Conservation (phyloP, 75 land plant species). For the Picea glauca region DNA sequence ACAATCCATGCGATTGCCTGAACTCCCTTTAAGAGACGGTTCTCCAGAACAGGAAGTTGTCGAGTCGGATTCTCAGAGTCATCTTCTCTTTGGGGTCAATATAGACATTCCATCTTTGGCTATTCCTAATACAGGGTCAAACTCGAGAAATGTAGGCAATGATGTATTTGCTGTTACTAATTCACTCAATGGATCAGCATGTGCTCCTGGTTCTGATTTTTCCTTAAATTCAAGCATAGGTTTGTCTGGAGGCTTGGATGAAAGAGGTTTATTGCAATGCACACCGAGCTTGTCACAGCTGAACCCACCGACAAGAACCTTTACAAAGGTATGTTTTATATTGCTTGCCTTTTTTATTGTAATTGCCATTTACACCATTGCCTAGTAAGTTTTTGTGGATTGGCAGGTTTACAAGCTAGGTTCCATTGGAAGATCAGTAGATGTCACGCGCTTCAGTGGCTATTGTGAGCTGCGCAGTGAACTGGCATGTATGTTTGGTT, state of each 20-base stretch:
- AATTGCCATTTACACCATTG: too few species aligned
- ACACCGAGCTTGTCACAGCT: constrained; percentile 37
- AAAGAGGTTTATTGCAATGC: constrained; percentile 42
- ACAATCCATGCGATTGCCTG: constrained; percentile 34
- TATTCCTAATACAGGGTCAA: constrained; percentile 15
- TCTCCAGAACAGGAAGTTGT: constrained; percentile 43
- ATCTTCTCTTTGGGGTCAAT: constrained; percentile 62
- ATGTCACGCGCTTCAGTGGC: constrained; percentile 62
- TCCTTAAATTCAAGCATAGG: constrained; percentile 34
- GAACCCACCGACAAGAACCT: constrained; percentile 57
- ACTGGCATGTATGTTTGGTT: constrained; percentile 72
- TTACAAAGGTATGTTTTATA: constrained; percentile 56
- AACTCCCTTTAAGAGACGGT: constrained; percentile 30
- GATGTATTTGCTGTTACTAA: constrained; percentile 25
- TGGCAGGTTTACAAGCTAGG: constrained; percentile 74
- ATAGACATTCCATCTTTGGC: constrained; percentile 35
- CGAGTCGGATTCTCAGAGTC: constrained; percentile 27
- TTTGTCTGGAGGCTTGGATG: constrained; percentile 54
- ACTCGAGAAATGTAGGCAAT: constrained; percentile 22
- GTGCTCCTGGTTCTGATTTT: constrained; percentile 38
- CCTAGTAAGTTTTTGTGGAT: background rate
- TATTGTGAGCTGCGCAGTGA: constrained; percentile 72
- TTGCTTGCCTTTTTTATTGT: too few species aligned
- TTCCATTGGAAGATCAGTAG: constrained; percentile 71
- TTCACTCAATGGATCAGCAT: constrained; percentile 33